Evolutionary conservation across 306 rosid species (phyloP), one percentile per base, ranked within the genome.

Genomic region (Senna tora): DNA sequence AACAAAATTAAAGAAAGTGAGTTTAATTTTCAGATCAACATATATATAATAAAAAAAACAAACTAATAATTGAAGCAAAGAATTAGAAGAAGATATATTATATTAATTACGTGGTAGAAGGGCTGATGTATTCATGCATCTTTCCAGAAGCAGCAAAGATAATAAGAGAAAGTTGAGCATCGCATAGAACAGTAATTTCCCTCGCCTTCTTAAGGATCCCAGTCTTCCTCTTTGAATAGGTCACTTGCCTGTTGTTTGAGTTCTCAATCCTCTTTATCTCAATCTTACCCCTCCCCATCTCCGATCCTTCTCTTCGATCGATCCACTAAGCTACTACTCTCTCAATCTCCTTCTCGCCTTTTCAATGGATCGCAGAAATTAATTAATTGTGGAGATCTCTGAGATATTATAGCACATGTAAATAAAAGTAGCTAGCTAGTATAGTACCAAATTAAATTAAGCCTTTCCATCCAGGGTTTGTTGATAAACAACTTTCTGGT

Each of bases 261-360:
- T 91, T 93, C 86, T 93, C 97, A 39, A 91, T 93, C 77, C 96
- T 91, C 82, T 87, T 91, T 43, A 93, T 93, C 88, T 93, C 98
- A 72, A 93, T 91, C 94, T 93, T 93, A 13, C 97, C 98, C 25
- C 98, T 89, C 42, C 98, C 98, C 98, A 93, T 88, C 32, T 38
- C 62, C n/a, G n/a, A n/a, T n/a, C n/a, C n/a, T n/a, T n/a, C n/a
- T n/a, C n/a, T n/a, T n/a, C n/a, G n/a, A n/a, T n/a, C n/a, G n/a
- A n/a, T n/a, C n/a, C n/a, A n/a, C n/a, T n/a, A n/a, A n/a, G n/a
- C n/a, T n/a, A n/a, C n/a, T n/a, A n/a, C n/a, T n/a, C 67, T 77
- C 76, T 1, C 43, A 49, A 32, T 22, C 34, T 28, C 45, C n/a
- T 38, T 21, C 21, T 30, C 36, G 53, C 25, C n/a, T 50, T 76